phyloP scores from a whole-genome alignment of 2,329 filamentous ascomycete species.

The Fusarium humuli region DNA sequence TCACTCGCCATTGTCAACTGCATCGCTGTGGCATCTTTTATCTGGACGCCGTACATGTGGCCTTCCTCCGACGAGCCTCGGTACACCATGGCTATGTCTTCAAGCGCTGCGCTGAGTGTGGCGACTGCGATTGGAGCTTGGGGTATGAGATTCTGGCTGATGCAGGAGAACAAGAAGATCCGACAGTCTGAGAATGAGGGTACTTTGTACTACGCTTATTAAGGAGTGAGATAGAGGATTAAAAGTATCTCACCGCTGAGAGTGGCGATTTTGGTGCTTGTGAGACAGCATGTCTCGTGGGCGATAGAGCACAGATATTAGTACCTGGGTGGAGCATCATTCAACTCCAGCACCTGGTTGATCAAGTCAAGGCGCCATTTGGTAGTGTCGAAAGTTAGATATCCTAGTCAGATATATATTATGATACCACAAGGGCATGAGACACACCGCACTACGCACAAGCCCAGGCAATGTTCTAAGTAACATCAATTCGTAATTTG shows the following conservation, averaged over 20 bases:
- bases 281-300: not conserved
- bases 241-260: too few species aligned
- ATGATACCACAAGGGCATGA: not conserved
- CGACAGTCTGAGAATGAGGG: slow-evolving; percentile 38
- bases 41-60: slow-evolving; percentile 37
- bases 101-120: slow-evolving; percentile 43
- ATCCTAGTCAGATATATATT: too few species aligned
- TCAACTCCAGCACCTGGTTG: too few species aligned
- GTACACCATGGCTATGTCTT: slow-evolving; percentile 34
- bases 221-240: not conserved
- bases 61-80: slow-evolving; percentile 25
- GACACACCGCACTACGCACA: not conserved
- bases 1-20: slow-evolving; percentile 39
- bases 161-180: slow-evolving; percentile 52
- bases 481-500: not conserved
- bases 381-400: too few species aligned
- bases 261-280: not conserved
- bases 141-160: slow-evolving; percentile 51
- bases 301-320: too few species aligned
- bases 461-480: too few species aligned
- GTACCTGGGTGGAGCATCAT: too few species aligned
- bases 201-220: slow-evolving; percentile 48
- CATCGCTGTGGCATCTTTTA: slow-evolving; percentile 22
- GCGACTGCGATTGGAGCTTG: slow-evolving; percentile 54
- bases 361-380: too few species aligned